Evolutionary conservation across 2,329 filamentous ascomycete species (phyloP).

Genomic region (Penicillium frequentans): DNA sequence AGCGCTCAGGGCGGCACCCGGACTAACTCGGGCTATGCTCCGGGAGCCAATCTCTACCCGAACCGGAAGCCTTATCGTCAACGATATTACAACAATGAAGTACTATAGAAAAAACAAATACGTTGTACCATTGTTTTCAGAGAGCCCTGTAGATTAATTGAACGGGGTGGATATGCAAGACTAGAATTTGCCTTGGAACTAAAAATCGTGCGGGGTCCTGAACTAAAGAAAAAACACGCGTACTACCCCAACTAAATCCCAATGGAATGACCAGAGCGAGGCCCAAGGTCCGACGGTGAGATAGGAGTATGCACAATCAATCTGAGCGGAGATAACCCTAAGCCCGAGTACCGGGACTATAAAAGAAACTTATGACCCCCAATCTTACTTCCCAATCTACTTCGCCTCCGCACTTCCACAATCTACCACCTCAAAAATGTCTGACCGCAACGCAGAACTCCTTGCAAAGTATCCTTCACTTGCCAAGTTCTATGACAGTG

Average conservation of each 20-base stretch:
- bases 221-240: not conserved
- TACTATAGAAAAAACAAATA: no score
- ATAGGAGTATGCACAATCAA: not conserved
- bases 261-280: not conserved
- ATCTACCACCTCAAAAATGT: not conserved
- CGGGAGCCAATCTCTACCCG: no score
- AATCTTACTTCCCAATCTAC: not conserved
- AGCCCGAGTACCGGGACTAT: not conserved
- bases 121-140: not conserved
- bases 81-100: no score
- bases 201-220: not conserved
- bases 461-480: slow-evolving; percentile 7
- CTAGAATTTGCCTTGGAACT: not conserved
- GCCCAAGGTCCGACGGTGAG: not conserved
- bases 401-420: slow-evolving; percentile 1
- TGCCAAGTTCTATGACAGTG: not conserved
- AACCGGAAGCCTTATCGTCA: no score
- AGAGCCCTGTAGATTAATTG: not conserved
- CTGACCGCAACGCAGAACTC: not conserved
- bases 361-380: not conserved
- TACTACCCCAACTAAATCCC: not conserved
- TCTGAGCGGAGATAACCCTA: not conserved
- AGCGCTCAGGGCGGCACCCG: no score
- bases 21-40: no score
- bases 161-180: not conserved